Conservation (phyloP, 345 rosid genomes). For the Capsella bursapastoris region DNA sequence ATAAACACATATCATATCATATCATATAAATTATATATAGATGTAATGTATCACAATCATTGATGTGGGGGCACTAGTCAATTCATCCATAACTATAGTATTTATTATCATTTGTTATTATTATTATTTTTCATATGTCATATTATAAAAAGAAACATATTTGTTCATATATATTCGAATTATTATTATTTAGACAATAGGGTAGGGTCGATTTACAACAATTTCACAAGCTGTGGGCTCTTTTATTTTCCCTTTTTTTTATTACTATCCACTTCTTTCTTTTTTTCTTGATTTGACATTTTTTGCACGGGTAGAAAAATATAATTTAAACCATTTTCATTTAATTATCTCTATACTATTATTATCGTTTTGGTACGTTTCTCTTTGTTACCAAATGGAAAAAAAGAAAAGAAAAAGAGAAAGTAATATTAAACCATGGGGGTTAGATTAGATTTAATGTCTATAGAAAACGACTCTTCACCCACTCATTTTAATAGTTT, state of each 20-base stretch:
- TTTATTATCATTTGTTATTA: constrained; percentile 21
- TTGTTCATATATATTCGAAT: constrained; percentile 27
- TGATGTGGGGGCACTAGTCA: constrained; percentile 52
- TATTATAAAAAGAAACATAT: constrained; percentile 24
- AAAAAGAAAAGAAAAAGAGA: constrained; percentile 24
- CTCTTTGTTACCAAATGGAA: constrained; percentile 30
- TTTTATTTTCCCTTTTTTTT: constrained; percentile 14
- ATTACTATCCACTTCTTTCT: constrained; percentile 29
- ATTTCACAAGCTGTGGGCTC: constrained; percentile 47
- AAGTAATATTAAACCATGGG: constrained; percentile 34
- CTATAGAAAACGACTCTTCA: constrained; percentile 59
- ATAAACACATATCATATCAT: constrained; percentile 22
- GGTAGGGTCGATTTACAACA: constrained; percentile 56
- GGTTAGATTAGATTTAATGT: constrained; percentile 40
- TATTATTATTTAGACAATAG: constrained; percentile 37
- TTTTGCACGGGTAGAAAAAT: constrained; percentile 39
- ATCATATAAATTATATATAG: neutral
- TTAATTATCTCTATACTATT: neutral
- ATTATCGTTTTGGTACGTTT: constrained; percentile 27
- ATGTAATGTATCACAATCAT: constrained; percentile 46
- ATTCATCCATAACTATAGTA: constrained; percentile 43
- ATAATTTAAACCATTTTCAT: neutral
- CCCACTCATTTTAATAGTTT: constrained; percentile 49
- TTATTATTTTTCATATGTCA: constrained; percentile 25
- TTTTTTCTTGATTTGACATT: constrained; percentile 41